Percentiles rank a stretch among this genome's conserved stretches.
phyloP scores from a whole-genome alignment of 2,329 filamentous ascomycete genomes.

The Colletotrichum musicola region DNA sequence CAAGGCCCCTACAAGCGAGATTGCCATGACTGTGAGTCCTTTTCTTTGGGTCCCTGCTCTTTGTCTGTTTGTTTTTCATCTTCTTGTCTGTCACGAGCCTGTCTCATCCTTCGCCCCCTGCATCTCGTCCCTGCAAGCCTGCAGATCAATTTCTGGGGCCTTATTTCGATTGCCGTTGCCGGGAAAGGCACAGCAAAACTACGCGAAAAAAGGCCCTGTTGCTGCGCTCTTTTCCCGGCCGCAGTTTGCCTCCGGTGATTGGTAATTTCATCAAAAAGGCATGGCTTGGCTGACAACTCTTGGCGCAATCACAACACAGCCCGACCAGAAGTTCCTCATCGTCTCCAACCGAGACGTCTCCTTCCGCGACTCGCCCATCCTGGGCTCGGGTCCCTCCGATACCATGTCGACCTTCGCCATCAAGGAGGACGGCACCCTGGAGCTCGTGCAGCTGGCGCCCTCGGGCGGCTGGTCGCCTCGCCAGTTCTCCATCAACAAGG shows the following conservation, averaged over 20 bases:
- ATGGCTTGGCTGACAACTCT: constrained; percentile 13
- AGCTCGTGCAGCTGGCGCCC: constrained; percentile 38
- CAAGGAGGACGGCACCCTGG: constrained; percentile 38
- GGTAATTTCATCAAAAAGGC: constrained; percentile 7
- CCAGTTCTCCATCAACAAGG: constrained; percentile 40
- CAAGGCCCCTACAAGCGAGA: constrained; percentile 41
- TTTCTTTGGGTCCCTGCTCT: background rate
- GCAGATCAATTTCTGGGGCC: constrained; percentile 21
- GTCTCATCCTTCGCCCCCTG: background rate
- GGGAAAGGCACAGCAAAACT: background rate
- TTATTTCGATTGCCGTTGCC: constrained; percentile 11
- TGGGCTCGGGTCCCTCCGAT: constrained; percentile 39
- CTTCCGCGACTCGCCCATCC: constrained; percentile 38
- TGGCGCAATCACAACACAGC: background rate
- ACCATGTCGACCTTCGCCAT: constrained; percentile 39
- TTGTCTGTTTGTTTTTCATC: background rate
- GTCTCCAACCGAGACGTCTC: constrained; percentile 39
- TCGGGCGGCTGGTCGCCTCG: constrained; percentile 39
- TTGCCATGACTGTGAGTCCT: constrained; percentile 40
- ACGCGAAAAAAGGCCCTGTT: too few species aligned
- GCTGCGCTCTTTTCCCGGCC: too few species aligned
- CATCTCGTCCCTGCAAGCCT: constrained; percentile 3
- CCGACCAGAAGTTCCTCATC: constrained; percentile 35
- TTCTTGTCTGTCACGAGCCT: too few species aligned
- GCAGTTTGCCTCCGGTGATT: constrained; percentile 20